Evolutionary conservation across 2,329 filamentous ascomycete species (phyloP), one percentile per base, ranked within the genome.

Genomic region (Dactylellina drechsleri): DNA sequence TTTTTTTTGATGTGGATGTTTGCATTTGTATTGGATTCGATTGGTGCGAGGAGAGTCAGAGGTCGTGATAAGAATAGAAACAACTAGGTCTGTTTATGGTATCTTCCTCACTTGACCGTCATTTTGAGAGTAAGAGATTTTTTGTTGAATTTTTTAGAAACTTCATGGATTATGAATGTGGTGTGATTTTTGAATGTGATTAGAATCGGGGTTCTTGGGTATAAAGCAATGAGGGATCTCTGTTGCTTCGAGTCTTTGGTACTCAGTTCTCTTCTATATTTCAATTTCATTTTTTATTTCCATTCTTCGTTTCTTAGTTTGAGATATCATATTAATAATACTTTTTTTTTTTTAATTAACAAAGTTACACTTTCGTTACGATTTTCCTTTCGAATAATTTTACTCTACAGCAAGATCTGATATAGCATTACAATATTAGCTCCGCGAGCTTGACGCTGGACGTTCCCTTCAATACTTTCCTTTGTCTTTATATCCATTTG

Each of bases 101-200:
- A 4, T 36, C n/a, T 50, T 23, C 8, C 23, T 8, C 31, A 20
- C 57, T 49, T 50, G 41, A 36, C 31, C 1, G 6, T 47, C n/a
- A 8, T 4, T 10, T 13, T 23, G 26, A 28, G 59, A 8, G 45
- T 23, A 28, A 40, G 16, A 41, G 18, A 53, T 47, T 47, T 47
- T 43, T 18, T 47, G 13, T 16, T 54, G 18, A 58, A 70, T 62
- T 70, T 70, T 70, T 70, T 70, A 70, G 65, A 61, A 68, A 56
- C 43, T 6, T 36, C 31, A 36, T 5, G 47, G 15, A 62, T 53
- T 52, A 26, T 58, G 49, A 13, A 56, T 45, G 36, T 65, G 10
- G 36, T 28, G 18, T 36, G 45, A 49, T 1, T 36, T 4, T 50
- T 20, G 15, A 7, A 50, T 50, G 26, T 10, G 41, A 16, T 49